Evolutionary conservation across 495 filamentous ascomycete species (phyloP).

Genomic region (Penicillium parvum): DNA sequence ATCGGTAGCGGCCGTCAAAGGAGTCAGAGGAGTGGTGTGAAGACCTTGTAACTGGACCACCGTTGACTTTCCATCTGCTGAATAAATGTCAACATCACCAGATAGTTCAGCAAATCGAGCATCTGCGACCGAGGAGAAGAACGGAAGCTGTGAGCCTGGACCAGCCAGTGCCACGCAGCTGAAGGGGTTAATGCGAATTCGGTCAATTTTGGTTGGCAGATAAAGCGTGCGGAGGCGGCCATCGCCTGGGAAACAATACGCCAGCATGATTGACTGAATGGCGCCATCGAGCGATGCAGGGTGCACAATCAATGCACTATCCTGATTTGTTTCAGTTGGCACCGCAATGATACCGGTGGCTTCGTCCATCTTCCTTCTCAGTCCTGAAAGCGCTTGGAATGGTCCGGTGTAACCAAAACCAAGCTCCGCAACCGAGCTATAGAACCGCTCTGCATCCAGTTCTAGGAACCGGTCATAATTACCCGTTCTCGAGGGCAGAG

Average conservation of each 20-base stretch:
- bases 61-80: constrained; percentile 11
- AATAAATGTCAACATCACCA: constrained; percentile 25
- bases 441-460: constrained; percentile 30
- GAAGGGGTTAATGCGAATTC: constrained; percentile 37
- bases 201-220: constrained; percentile 35
- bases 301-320: constrained; percentile 22
- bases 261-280: constrained; percentile 39
- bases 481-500: constrained; percentile 5
- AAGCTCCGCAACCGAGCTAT: constrained; percentile 30
- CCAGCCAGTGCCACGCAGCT: constrained; percentile 3
- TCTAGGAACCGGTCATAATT: constrained; percentile 3
- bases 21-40: constrained; percentile 21
- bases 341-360: constrained; percentile 20
- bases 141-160: constrained; percentile 11
- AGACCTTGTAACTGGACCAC: constrained; percentile 24
- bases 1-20: constrained; percentile 15
- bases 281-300: constrained; percentile 39
- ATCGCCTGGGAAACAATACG: constrained; percentile 35
- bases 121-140: constrained; percentile 13
- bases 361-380: constrained; percentile 23
- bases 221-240: constrained; percentile 20
- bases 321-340: constrained; percentile 1
- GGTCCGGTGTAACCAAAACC: constrained; percentile 30
- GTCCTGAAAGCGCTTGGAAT: constrained; percentile 20
- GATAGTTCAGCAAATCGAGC: constrained; percentile 17